A percentile compares a stretch with the other conserved stretches of the same genome.
Evolutionary conservation across 2,329 filamentous ascomycete genomes (phyloP).

Genomic region (Helminthosporium solani): DNA sequence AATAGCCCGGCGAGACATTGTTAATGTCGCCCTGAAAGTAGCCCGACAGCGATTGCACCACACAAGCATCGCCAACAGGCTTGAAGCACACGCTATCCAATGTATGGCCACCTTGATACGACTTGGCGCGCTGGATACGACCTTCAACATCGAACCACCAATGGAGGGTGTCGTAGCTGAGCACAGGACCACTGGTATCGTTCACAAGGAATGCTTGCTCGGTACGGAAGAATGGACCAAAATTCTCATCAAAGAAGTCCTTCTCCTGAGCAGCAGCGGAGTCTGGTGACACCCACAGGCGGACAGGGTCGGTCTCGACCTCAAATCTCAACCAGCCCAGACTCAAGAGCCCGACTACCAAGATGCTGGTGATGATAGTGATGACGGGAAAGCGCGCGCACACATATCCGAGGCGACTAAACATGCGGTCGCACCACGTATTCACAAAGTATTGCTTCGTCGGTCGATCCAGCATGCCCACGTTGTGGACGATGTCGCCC

Average conservation of each 20-base stretch:
- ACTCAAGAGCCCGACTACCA: conserved; percentile 76
- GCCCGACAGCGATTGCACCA: conserved; percentile 86
- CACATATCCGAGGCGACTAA: conserved; percentile 74
- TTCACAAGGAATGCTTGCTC: conserved; percentile 95
- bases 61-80: conserved; percentile 83
- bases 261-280: conserved; percentile 92
- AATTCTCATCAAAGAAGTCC: conserved; percentile 86
- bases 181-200: conserved; percentile 75
- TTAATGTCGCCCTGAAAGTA: conserved; percentile 74
- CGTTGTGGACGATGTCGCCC: conserved; percentile 75
- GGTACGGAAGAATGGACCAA: conserved; percentile 92
- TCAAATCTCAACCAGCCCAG: conserved; percentile 85
- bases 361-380: conserved; percentile 74
- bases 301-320: conserved; percentile 87
- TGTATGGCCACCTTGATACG: conserved; percentile 64
- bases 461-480: conserved; percentile 75
- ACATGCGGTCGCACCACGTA: conserved; percentile 74
- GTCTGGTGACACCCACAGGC: conserved; percentile 93
- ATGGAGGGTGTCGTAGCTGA: conserved; percentile 81
- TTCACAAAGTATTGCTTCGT: conserved; percentile 82
- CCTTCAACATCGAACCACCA: conserved; percentile 96
- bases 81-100: conserved; percentile 92
- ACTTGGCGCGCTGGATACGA: conserved; percentile 71
- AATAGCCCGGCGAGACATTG: conserved; percentile 63
- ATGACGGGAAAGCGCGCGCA: conserved; percentile 82